phyloP scores from a whole-genome alignment of 2,329 filamentous ascomycete species.

The Falciphora oryzae region DNA sequence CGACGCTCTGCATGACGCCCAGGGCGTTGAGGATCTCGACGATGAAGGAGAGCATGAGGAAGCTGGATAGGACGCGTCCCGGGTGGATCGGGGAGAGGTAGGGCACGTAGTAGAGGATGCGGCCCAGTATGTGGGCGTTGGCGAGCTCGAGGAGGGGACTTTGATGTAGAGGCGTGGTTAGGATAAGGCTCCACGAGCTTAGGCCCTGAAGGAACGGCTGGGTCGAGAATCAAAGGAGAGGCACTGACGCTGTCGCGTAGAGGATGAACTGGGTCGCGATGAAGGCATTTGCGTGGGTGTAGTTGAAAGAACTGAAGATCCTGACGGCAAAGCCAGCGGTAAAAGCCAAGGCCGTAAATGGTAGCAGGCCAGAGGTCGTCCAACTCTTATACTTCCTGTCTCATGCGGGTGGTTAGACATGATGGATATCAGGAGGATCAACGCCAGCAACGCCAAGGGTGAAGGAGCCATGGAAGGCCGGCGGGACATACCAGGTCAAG shows the following conservation, averaged over 20 bases:
- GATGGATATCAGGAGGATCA: not conserved
- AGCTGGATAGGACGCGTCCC: constrained; percentile 36
- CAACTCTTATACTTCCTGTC: constrained; percentile 35
- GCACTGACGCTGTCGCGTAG: constrained; percentile 34
- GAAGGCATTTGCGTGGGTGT: constrained; percentile 24
- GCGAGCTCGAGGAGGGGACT: constrained; percentile 56
- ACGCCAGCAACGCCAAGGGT: too few relatives aligned
- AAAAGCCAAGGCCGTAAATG: constrained; percentile 36
- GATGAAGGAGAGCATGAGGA: constrained; percentile 37
- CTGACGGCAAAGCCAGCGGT: constrained; percentile 39
- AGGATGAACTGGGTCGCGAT: constrained; percentile 30
- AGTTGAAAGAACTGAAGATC: constrained; percentile 37
- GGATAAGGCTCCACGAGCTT: not conserved
- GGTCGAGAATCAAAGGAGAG: too few relatives aligned
- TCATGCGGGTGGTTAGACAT: not conserved
- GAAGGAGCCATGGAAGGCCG: not conserved
- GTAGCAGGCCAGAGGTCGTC: constrained; percentile 31
- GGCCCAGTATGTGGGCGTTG: constrained; percentile 58
- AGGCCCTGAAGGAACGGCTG: too few relatives aligned
- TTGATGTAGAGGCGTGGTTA: not conserved
- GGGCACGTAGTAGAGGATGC: constrained; percentile 56
- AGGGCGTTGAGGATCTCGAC: constrained; percentile 42
- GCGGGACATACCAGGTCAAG: constrained; percentile 40
- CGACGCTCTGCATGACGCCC: constrained; percentile 31
- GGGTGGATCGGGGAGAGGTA: constrained; percentile 48